Conservation (phyloP, 2,329 filamentous ascomycete species). For the Xylaria sp. region DNA sequence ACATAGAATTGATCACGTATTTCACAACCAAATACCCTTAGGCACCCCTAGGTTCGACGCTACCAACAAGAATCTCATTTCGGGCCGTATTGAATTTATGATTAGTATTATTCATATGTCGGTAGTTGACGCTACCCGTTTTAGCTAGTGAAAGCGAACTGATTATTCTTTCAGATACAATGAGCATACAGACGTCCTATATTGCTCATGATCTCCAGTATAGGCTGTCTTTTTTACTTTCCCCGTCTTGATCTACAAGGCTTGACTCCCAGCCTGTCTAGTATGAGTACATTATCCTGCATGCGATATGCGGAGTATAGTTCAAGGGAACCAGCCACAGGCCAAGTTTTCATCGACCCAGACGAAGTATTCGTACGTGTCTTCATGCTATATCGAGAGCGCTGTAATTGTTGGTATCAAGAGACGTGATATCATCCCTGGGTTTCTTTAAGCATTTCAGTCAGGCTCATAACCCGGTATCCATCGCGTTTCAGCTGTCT, state of each 20-base stretch:
- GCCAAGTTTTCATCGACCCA: neutral
- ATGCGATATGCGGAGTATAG: neutral
- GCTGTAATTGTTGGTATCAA: neutral
- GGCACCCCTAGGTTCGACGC: too few species aligned
- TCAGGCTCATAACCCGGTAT: constrained; percentile 77
- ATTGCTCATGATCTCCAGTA: neutral
- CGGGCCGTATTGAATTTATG: neutral
- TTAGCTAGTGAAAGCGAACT: neutral
- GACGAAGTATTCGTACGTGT: neutral
- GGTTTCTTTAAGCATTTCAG: constrained; percentile 67
- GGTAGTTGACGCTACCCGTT: neutral
- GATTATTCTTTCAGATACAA: neutral
- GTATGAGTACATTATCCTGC: constrained; percentile 9
- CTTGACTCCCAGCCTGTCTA: neutral
- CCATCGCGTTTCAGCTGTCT: constrained; percentile 76
- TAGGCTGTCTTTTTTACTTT: neutral
- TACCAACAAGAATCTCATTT: too few species aligned
- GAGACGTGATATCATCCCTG: constrained; percentile 1
- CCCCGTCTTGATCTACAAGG: neutral
- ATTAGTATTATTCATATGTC: constrained; percentile 4
- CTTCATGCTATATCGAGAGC: neutral
- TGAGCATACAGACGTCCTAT: neutral
- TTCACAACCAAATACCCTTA: too few species aligned
- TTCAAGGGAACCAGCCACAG: neutral
- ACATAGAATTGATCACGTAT: too few species aligned